Conservation (phyloP, 2,329 filamentous ascomycete species). For the Claviceps sp. region DNA sequence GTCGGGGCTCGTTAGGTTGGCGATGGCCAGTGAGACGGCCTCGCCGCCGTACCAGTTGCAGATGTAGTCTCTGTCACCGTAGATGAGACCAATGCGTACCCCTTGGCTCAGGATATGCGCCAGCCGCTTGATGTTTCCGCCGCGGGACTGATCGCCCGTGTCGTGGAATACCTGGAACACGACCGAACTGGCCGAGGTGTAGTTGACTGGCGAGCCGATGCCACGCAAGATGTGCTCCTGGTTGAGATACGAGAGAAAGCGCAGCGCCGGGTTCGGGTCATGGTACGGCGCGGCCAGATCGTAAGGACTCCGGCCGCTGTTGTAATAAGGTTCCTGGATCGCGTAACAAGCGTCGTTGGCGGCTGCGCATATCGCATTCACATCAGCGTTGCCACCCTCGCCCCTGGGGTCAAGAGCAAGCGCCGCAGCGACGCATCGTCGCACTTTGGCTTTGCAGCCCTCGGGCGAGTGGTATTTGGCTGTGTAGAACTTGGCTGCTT, state of each 20-base stretch:
- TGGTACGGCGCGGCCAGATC: constrained; percentile 42
- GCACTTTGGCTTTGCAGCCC: constrained; percentile 42
- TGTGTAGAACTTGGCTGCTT: constrained; percentile 33
- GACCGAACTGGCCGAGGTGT: constrained; percentile 32
- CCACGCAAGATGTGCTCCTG: constrained; percentile 40
- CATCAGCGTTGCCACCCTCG: constrained; percentile 23
- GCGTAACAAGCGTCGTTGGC: constrained; percentile 32
- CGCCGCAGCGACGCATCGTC: constrained; percentile 34
- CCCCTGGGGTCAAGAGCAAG: constrained; percentile 24
- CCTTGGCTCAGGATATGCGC: constrained; percentile 47
- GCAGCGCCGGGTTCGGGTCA: constrained; percentile 49
- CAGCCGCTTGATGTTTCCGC: constrained; percentile 44
- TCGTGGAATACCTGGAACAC: constrained; percentile 33
- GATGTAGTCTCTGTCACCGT: constrained; percentile 51
- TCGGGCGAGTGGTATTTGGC: constrained; percentile 15
- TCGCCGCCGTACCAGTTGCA: constrained; percentile 65
- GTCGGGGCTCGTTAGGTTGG: constrained; percentile 29
- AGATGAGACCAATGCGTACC: constrained; percentile 58
- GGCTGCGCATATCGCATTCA: constrained; percentile 36
- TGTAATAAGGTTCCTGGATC: constrained; percentile 43
- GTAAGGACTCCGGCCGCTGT: constrained; percentile 42
- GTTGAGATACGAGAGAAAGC: constrained; percentile 53
- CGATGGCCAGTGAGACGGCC: constrained; percentile 51
- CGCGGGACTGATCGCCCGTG: constrained; percentile 50
- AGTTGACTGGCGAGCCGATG: constrained; percentile 50